Percentiles rank a stretch among this genome's conserved stretches.
Evolutionary conservation across 2,329 filamentous ascomycete genomes (phyloP).

Genomic region (Fusarium pseudoanthophilum): DNA sequence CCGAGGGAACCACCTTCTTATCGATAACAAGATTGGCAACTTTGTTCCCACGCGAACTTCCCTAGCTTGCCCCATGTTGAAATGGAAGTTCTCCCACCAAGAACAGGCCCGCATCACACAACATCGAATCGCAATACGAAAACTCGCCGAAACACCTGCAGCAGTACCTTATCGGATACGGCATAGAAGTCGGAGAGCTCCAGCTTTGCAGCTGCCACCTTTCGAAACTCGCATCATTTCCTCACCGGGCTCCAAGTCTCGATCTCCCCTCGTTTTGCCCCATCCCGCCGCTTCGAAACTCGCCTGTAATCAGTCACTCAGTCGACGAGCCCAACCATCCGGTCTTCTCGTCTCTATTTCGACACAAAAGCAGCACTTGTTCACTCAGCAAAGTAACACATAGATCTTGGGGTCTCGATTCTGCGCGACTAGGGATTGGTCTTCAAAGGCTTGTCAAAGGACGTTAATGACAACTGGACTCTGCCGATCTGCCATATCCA

Average conservation of each 20-base stretch:
- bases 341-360: background rate
- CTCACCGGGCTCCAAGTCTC: constrained; percentile 11
- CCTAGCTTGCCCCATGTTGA: constrained; percentile 26
- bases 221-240: constrained; percentile 9
- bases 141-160: constrained; percentile 10
- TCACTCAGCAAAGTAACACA: background rate
- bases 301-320: constrained; percentile 20
- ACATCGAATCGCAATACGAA: constrained; percentile 29
- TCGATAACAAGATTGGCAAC: constrained; percentile 48
- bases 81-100: constrained; percentile 37
- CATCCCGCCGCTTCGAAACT: constrained; percentile 25
- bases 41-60: constrained; percentile 25
- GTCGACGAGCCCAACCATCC: constrained; percentile 16
- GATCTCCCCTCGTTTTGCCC: constrained; percentile 33
- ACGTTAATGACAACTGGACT: constrained; percentile 39
- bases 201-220: background rate
- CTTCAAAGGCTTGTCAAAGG: constrained; percentile 3
- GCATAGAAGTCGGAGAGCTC: background rate
- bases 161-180: background rate
- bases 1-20: constrained; percentile 30
- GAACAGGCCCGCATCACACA: constrained; percentile 40
- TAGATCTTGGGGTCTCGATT: background rate
- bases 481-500: constrained; percentile 25
- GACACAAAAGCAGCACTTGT: background rate
- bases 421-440: constrained; percentile 4